Conservation (phyloP, 176 grass and related monocot species). For the Panicum miliaceum region DNA sequence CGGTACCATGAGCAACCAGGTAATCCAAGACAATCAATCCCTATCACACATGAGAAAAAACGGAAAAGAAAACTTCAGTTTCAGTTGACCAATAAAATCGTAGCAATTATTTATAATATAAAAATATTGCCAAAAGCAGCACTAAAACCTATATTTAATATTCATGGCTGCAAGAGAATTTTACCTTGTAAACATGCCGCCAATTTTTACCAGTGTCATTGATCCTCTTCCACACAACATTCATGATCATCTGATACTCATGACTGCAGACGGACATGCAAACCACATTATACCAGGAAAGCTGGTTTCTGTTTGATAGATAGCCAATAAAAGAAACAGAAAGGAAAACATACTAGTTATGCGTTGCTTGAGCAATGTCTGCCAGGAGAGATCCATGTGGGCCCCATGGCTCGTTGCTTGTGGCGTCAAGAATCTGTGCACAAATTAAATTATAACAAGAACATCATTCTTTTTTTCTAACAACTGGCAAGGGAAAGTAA, state of each 20-base stretch:
- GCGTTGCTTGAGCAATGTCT: slow-evolving; percentile 81
- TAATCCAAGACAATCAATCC: slow-evolving; percentile 94
- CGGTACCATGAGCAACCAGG: slow-evolving; percentile 83
- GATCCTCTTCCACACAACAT: slow-evolving; percentile 97
- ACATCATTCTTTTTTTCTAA: background rate
- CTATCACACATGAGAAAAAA: slow-evolving; percentile 42
- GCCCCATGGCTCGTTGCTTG: slow-evolving; percentile 98
- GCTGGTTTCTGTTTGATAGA: background rate
- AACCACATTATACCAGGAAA: slow-evolving; percentile 32
- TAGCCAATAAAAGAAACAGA: background rate
- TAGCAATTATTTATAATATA: background rate
- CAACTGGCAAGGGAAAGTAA: background rate
- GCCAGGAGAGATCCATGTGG: slow-evolving; percentile 92
- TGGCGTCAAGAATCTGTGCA: slow-evolving; percentile 88
- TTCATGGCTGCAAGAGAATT: background rate
- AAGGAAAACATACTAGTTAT: slow-evolving; percentile 68
- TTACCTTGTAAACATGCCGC: slow-evolving; percentile 98
- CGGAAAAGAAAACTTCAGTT: slow-evolving; percentile 25
- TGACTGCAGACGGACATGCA: slow-evolving; percentile 57
- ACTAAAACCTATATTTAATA: background rate
- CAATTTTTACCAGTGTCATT: slow-evolving; percentile 98
- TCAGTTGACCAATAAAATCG: background rate
- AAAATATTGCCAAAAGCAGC: background rate
- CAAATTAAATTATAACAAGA: slow-evolving; percentile 6
- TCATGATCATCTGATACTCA: slow-evolving; percentile 97